Percentiles rank a stretch among this genome's conserved stretches.
Evolutionary conservation across 192 early-diverging fungal species (phyloP).

Genomic region (Linnemannia exigua): DNA sequence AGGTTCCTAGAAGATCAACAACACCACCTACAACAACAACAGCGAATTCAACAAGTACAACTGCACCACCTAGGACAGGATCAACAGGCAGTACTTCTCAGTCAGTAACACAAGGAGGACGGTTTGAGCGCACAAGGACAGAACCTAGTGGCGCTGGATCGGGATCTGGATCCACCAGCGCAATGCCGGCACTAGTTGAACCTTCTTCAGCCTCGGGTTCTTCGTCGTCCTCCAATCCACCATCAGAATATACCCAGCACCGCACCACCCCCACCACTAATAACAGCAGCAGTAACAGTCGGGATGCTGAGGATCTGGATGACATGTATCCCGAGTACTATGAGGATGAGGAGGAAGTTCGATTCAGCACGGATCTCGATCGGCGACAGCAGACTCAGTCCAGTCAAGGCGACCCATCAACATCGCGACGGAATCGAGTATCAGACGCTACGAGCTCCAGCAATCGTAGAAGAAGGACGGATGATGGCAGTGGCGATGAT

Average conservation of each 20-base stretch:
- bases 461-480: neutral
- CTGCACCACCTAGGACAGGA: neutral
- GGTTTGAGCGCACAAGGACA: neutral
- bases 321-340: constrained; percentile 18
- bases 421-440: neutral
- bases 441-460: neutral
- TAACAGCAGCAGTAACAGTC: neutral
- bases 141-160: neutral
- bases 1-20: neutral
- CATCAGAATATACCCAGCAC: constrained; percentile 15
- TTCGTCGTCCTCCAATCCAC: neutral
- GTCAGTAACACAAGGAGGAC: too few relatives aligned
- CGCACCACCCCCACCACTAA: neutral
- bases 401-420: neutral
- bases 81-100: neutral
- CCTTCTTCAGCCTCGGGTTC: neutral
- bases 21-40: neutral
- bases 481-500: neutral
- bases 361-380: constrained; percentile 28
- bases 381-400: neutral
- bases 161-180: neutral
- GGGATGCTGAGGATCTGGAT: neutral
- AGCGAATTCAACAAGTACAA: too few relatives aligned
- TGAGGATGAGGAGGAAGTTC: constrained; percentile 34
- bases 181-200: neutral